Percentiles rank a stretch among this genome's conserved stretches.
Evolutionary conservation across 2,329 filamentous ascomycete genomes (phyloP).

Genomic region (Periconia sp.): DNA sequence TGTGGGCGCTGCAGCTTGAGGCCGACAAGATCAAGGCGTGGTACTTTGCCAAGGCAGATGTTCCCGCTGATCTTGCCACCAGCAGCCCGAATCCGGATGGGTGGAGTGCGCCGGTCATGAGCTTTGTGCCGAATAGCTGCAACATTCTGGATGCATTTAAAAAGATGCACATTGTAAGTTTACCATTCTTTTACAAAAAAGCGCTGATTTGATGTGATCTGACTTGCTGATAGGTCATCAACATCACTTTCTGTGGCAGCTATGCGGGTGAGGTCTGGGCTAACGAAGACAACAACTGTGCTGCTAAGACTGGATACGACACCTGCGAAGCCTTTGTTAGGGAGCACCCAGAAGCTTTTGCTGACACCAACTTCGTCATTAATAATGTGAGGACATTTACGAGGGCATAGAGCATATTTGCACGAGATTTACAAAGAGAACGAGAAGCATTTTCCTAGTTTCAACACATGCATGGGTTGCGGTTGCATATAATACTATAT

Average conservation of each 20-base stretch:
- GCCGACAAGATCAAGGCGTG: slow-evolving; percentile 56
- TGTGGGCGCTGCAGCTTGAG: slow-evolving; percentile 59
- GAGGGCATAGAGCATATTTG: too few relatives aligned
- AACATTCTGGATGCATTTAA: slow-evolving; percentile 51
- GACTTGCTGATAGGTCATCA: slow-evolving; percentile 13
- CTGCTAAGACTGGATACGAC: slow-evolving; percentile 49
- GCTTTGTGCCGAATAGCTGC: slow-evolving; percentile 39
- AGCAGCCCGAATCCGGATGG: slow-evolving; percentile 51
- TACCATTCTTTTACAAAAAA: not conserved
- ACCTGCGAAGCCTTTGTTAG: slow-evolving; percentile 39
- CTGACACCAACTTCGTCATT: slow-evolving; percentile 27
- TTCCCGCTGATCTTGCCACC: slow-evolving; percentile 53
- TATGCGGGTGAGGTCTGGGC: slow-evolving; percentile 19
- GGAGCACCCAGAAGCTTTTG: slow-evolving; percentile 23
- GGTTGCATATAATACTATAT: too few relatives aligned
- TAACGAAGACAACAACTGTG: slow-evolving; percentile 12
- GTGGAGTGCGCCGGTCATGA: slow-evolving; percentile 47
- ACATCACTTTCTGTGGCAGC: slow-evolving; percentile 56
- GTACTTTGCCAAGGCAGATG: slow-evolving; percentile 54
- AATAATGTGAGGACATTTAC: slow-evolving; percentile 19
- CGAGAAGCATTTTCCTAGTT: too few relatives aligned
- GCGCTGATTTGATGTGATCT: not conserved
- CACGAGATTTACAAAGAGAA: too few relatives aligned
- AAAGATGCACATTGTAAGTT: slow-evolving; percentile 24
- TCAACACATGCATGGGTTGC: too few relatives aligned